These are phyloP conservation scores for Fragaria iinumae DNA, from an alignment of 306 rosid genomes.

Conservation along the genomic window DNA sequence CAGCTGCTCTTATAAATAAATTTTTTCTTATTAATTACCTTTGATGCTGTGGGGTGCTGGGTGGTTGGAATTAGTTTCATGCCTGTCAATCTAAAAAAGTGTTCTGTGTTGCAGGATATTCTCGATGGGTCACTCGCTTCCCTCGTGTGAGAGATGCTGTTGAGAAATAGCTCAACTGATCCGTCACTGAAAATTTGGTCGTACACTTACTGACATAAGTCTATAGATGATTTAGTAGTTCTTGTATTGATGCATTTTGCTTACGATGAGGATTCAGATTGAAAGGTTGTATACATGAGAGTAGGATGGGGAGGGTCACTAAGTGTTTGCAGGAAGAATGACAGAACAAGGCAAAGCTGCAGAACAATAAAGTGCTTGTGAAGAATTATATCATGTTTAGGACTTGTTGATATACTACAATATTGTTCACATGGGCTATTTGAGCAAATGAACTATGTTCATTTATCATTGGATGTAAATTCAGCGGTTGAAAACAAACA, in stretches of 20 bases:
- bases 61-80: not conserved
- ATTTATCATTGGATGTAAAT: too few relatives aligned
- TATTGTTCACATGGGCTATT: too few relatives aligned
- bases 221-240: not conserved
- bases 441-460: too few relatives aligned
- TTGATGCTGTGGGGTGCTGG: not conserved
- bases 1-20: not conserved
- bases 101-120: conserved; percentile 50
- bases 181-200: not conserved
- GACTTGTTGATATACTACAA: too few relatives aligned
- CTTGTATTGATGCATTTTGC: conserved; percentile 2
- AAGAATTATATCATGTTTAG: too few relatives aligned
- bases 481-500: too few relatives aligned
- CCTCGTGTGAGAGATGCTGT: conserved; percentile 58
- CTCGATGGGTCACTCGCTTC: conserved; percentile 63
- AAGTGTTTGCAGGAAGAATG: too few relatives aligned
- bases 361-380: too few relatives aligned
- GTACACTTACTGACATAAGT: not conserved
- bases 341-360: too few relatives aligned
- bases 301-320: too few relatives aligned
- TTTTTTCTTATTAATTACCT: not conserved
- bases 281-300: not conserved
- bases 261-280: not conserved
- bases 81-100: not conserved
- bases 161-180: conserved; percentile 18